A percentile compares a stretch with the other conserved stretches of the same genome.
phyloP scores from a whole-genome alignment of 345 rosid genomes.

The Corchorus capsularis region DNA sequence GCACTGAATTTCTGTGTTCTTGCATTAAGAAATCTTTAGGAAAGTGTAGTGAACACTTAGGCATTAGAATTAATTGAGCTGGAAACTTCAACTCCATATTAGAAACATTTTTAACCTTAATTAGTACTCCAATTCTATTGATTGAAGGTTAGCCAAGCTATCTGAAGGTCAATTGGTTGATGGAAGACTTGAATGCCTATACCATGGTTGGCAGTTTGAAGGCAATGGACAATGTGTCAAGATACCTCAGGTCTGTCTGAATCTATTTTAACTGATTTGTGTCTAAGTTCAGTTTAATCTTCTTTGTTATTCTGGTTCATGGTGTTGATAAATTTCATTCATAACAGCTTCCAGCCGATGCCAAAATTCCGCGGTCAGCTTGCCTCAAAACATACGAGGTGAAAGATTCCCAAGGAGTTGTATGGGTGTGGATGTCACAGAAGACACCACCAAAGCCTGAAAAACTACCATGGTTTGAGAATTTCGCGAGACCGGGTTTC shows the following conservation, averaged over 20 bases:
- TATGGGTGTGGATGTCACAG: slow-evolving; percentile 92
- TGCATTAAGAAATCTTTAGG: too few relatives aligned
- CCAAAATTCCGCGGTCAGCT: slow-evolving; percentile 81
- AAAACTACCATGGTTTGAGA: slow-evolving; percentile 91
- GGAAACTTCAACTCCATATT: neutral
- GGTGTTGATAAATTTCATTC: slow-evolving; percentile 12
- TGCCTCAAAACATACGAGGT: slow-evolving; percentile 71
- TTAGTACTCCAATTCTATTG: neutral
- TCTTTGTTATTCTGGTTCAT: neutral
- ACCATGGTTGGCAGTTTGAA: slow-evolving; percentile 97
- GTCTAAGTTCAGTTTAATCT: neutral
- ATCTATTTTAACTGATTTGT: neutral
- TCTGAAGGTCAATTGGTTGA: slow-evolving; percentile 91
- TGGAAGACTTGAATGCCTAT: slow-evolving; percentile 88
- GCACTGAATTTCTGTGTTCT: too few relatives aligned
- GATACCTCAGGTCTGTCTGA: slow-evolving; percentile 88
- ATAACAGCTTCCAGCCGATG: slow-evolving; percentile 69
- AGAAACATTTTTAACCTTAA: neutral
- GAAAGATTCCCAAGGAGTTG: slow-evolving; percentile 87
- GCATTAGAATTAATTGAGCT: neutral
- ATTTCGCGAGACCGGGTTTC: slow-evolving; percentile 76
- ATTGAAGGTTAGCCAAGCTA: slow-evolving; percentile 76
- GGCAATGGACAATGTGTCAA: slow-evolving; percentile 84
- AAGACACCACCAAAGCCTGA: slow-evolving; percentile 61
- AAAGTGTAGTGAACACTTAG: neutral